Base-by-base conservation (phyloP, 2,329 filamentous ascomycete genomes). In the Colletotrichum limetticola region DNA sequence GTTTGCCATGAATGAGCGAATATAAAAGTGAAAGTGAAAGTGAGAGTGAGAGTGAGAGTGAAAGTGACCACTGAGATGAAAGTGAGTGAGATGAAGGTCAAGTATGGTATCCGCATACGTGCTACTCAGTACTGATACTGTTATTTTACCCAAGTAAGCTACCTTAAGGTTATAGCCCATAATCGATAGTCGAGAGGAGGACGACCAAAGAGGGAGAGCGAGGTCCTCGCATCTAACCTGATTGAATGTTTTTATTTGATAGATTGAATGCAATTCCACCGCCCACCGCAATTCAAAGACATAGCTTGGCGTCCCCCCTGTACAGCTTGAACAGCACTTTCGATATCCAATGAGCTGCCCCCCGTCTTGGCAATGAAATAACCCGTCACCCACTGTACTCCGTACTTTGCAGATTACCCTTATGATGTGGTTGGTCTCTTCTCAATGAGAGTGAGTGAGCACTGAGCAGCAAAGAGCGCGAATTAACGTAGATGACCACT, bases 241-340 rank as follows among this genome's bases (percentile, higher is more conserved):
- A 12, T 35, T 42, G 22, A 30, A 57, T 65, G 59, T 4, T 11
- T 24, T 63, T 58, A 24, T 63, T 56, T 37, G 42, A 32, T 46
- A n/a, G 19, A 53, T 53, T 30, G 26, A 16, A 52, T 30, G 22
- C 19, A 35, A 46, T 35, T 55, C 46, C 65, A 59, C 32, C 24
- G 19, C 46, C 46, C 65, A 59, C 32, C 24, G 24, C 32, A 62
- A 55, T 63, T 63, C 58, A 55, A 71, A 66, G 57, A 57, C 57
- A 67, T 61, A 57, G 58, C 65, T 71, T 71, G 69, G 69, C 69
- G 57, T 32, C 56, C 37, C 42, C 60, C 52, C 11, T 53, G 52
- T 56, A 42, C 24, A 24, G 49, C 35, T 42, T 32, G 49, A n/a
- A 66, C 35, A 30, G 28, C 52, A 68, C 53, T 58, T n/a, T n/a